Evolutionary conservation across 2,329 filamentous ascomycete species (phyloP).

Genomic region (Aspergillus uvarum): DNA sequence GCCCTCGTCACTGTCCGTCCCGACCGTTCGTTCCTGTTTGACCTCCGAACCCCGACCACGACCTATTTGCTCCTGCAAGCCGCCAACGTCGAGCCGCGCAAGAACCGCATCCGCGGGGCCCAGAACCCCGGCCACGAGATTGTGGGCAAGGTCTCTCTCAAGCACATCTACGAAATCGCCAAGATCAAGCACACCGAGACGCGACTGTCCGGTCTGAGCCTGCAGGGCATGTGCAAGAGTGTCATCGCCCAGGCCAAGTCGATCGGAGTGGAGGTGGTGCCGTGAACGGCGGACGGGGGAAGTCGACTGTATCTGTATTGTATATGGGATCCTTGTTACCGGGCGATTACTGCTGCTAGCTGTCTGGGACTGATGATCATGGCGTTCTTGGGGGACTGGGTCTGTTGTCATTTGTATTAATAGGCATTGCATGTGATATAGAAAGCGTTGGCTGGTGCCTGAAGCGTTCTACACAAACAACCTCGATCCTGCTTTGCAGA

Average conservation of each 20-base stretch:
- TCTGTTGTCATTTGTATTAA: conserved; percentile 27
- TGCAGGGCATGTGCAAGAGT: conserved; percentile 71
- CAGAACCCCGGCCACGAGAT: conserved; percentile 71
- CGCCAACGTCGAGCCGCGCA: conserved; percentile 68
- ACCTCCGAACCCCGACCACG: conserved; percentile 90
- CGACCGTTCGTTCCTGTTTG: conserved; percentile 90
- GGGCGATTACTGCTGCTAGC: conserved; percentile 11
- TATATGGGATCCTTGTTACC: conserved; percentile 15
- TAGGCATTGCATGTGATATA: conserved; percentile 28
- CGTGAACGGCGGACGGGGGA: conserved; percentile 42
- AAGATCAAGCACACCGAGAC: conserved; percentile 87
- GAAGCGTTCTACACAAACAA: conserved; percentile 13
- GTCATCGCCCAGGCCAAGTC: conserved; percentile 74
- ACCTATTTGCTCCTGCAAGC: conserved; percentile 85
- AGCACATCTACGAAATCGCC: conserved; percentile 97
- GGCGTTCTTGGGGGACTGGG: conserved; percentile 26
- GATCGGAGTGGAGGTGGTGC: conserved; percentile 70
- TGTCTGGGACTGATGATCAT: conserved; percentile 20
- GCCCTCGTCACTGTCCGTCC: conserved; percentile 88
- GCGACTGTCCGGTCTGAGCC: conserved; percentile 67
- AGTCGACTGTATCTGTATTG: conserved; percentile 11
- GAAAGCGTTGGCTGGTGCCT: conserved; percentile 22
- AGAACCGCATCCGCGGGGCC: conserved; percentile 74
- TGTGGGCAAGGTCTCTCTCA: conserved; percentile 83
- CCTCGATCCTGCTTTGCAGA: not conserved